phyloP scores from a whole-genome alignment of 2,329 filamentous ascomycete species.

The Colletotrichum simmondsii region DNA sequence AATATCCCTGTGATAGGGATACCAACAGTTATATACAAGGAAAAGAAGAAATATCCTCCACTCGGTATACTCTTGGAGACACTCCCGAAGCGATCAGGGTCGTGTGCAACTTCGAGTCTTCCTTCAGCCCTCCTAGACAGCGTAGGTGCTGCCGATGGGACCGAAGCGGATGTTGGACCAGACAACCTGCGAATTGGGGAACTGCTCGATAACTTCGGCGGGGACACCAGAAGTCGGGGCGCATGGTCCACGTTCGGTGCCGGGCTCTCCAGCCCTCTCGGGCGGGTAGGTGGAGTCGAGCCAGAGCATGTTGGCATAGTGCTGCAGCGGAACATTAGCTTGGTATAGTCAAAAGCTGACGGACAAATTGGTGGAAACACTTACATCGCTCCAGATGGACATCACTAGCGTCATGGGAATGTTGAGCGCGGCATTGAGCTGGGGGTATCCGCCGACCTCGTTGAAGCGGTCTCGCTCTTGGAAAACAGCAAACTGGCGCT shows the following conservation, averaged over 20 bases:
- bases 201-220: slow-evolving; percentile 50
- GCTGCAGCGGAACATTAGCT: slow-evolving; percentile 38
- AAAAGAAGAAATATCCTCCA: background rate
- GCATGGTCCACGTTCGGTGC: slow-evolving; percentile 59
- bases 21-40: too few species aligned
- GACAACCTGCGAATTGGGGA: slow-evolving; percentile 51
- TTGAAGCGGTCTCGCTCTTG: slow-evolving; percentile 62
- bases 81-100: background rate
- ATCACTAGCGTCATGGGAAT: slow-evolving; percentile 72
- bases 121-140: background rate
- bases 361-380: background rate
- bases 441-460: slow-evolving; percentile 62
- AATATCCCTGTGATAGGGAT: too few species aligned
- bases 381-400: slow-evolving; percentile 67
- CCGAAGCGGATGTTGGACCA: slow-evolving; percentile 63
- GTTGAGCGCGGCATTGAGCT: slow-evolving; percentile 62
- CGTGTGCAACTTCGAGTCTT: background rate
- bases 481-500: slow-evolving; percentile 63
- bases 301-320: slow-evolving; percentile 73
- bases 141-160: slow-evolving; percentile 54
- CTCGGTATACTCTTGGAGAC: background rate
- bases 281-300: slow-evolving; percentile 68
- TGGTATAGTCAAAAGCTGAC: background rate
- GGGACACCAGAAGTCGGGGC: slow-evolving; percentile 55
- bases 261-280: slow-evolving; percentile 43